A percentile compares a stretch with the other conserved stretches of the same genome.
Conservation (phyloP, 805 yeast genomes). For the Wickerhamomyces sydowiorum region DNA sequence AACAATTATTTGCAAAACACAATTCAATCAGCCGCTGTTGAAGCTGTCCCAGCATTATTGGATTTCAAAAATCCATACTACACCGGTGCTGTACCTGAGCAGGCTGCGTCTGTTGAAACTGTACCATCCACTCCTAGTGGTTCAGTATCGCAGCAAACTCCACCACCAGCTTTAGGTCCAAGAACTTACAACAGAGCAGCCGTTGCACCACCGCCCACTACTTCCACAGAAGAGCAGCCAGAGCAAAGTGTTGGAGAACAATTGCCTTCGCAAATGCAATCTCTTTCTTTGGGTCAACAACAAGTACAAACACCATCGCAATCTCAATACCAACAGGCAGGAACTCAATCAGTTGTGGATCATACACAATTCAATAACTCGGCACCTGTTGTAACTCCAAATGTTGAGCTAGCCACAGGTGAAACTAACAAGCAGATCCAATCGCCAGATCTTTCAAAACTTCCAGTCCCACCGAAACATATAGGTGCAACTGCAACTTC, state of each 20-base stretch:
- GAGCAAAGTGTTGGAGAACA: no score
- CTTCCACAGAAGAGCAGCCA: no score
- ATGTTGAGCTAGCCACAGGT: slow-evolving; percentile 1
- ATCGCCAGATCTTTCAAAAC: slow-evolving; percentile 16
- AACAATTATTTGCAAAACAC: no score
- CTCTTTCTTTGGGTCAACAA: no score
- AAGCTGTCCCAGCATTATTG: no score
- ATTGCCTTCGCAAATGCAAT: no score
- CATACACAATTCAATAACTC: no score
- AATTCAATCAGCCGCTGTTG: no score
- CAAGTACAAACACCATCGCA: neutral
- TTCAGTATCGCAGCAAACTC: no score
- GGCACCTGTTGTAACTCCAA: neutral
- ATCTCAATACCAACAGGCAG: neutral
- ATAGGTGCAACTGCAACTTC: slow-evolving; percentile 2
- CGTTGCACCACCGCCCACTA: neutral
- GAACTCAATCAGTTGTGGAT: slow-evolving; percentile 1
- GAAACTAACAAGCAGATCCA: slow-evolving; percentile 2
- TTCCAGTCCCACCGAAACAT: slow-evolving; percentile 15
- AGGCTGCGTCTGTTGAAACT: neutral
- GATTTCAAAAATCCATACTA: slow-evolving; percentile 2
- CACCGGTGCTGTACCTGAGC: neutral
- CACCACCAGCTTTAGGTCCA: neutral
- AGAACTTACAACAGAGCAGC: neutral
- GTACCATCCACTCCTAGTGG: neutral